Conservation (phyloP, 2,329 filamentous ascomycete genomes). For the Trichoderma sp. region DNA sequence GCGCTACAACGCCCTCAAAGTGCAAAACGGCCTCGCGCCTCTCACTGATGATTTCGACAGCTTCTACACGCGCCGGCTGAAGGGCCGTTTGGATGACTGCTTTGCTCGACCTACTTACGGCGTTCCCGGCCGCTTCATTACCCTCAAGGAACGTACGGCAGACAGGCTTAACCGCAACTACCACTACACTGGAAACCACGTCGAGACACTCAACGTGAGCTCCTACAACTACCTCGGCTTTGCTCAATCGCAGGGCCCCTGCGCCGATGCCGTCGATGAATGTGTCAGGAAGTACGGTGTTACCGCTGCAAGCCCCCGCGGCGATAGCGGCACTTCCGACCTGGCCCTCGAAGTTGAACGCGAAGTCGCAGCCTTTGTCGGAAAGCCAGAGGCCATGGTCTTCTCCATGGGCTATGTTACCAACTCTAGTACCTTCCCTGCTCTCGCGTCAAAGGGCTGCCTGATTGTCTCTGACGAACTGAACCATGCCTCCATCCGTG, state of each 20-base stretch:
- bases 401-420: conserved; percentile 99
- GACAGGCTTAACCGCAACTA: conserved; percentile 91
- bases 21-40: conserved; percentile 86
- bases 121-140: conserved; percentile 92
- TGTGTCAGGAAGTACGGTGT: conserved; percentile 83
- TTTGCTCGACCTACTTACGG: conserved; percentile 91
- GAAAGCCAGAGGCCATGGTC: conserved; percentile 91
- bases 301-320: conserved; percentile 76
- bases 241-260: conserved; percentile 94
- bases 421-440: conserved; percentile 90
- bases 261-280: conserved; percentile 89
- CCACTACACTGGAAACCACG: conserved; percentile 83
- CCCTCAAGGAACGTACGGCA: conserved; percentile 84
- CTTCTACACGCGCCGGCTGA: conserved; percentile 91
- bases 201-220: conserved; percentile 96
- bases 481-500: conserved; percentile 96
- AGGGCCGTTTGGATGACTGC: conserved; percentile 94
- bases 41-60: conserved; percentile 98
- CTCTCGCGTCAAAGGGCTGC: conserved; percentile 87
- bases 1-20: conserved; percentile 77
- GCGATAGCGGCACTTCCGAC: conserved; percentile 84
- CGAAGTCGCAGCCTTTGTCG: conserved; percentile 85
- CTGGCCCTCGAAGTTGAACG: conserved; percentile 87
- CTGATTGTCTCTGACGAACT: conserved; percentile 95
- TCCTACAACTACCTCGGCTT: conserved; percentile 99